A percentile compares a stretch with the other conserved stretches of the same genome.
Conservation (phyloP, 2,329 filamentous ascomycete genomes). For the Beauveria scarabaeidicola region DNA sequence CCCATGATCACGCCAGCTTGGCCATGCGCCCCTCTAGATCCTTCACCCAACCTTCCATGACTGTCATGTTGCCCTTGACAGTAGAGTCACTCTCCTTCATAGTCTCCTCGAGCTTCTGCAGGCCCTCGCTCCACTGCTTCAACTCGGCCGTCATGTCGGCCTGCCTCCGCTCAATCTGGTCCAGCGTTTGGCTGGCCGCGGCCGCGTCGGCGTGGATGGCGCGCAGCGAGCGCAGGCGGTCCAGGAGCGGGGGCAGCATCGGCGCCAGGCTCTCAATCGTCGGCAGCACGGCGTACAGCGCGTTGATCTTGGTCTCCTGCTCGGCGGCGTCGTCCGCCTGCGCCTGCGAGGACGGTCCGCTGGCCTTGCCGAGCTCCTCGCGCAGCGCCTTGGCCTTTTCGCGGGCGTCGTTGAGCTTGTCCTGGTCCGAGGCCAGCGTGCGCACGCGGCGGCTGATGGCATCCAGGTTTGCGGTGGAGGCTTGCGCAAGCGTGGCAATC, state of each 20-base stretch:
- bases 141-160: constrained; percentile 76
- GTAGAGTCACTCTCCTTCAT: constrained; percentile 61
- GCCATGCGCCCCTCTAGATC: constrained; percentile 72
- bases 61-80: constrained; percentile 70
- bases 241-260: constrained; percentile 74
- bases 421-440: constrained; percentile 62
- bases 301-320: constrained; percentile 79
- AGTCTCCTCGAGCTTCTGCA: constrained; percentile 69
- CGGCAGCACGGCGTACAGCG: constrained; percentile 78
- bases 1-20: constrained; percentile 33
- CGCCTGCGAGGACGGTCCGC: constrained; percentile 21
- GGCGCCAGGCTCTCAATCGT: constrained; percentile 83
- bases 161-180: constrained; percentile 70
- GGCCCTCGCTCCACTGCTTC: constrained; percentile 72
- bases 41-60: constrained; percentile 85
- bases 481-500: constrained; percentile 63
- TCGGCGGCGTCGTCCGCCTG: constrained; percentile 49
- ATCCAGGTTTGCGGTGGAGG: constrained; percentile 65
- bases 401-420: constrained; percentile 58
- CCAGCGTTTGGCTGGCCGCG: constrained; percentile 67
- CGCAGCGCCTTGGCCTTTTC: constrained; percentile 54
- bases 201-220: constrained; percentile 83
- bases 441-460: constrained; percentile 61
- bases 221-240: constrained; percentile 74
- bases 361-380: constrained; percentile 45